Evolutionary conservation across 306 rosid species (phyloP), one percentile per base, ranked within the genome.

Genomic region (Castanospermum australe): DNA sequence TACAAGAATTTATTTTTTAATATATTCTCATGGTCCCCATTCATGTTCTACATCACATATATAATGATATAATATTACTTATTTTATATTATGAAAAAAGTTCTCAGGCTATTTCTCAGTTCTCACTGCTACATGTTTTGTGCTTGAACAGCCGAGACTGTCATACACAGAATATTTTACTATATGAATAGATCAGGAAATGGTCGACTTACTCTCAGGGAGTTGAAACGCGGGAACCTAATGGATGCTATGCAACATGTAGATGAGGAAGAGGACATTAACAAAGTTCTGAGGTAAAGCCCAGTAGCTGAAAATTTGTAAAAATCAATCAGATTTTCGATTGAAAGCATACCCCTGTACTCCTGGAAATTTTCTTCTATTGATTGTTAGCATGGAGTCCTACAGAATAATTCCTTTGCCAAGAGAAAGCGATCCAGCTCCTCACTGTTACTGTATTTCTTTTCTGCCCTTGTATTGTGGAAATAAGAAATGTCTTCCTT

Each of bases 251-350:
- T 88, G 92, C 89, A 41, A 48, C 92, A 88, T 81, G 84, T 82
- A 68, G 92, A 88, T 48, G 92, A 88, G 84, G 92, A 88, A 81
- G 92, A 88, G 61, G 92, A 88, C 67, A 88, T 88, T 36, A 88
- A 88, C 83, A 88, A 88, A 83, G 87, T 86, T 56, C 80, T 88
- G 88, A 86, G 89, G 92, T 88, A 87, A 83, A 64, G 18, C 50
- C 36, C 54, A 52, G 79, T 39, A 17, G 47, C 79, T 77, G 32
- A 65, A 13, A 44, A 35, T 64, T 30, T 70, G 12, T 65, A 73
- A 51, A 74, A 33, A 24, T 59, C 21, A 47, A 62, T 35, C 48
- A 7, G 30, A 15, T 57, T 70, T 82, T 75, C 4, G 11, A 12
- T 74, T 71, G 36, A 48, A 76, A 48, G 45, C 57, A 13, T 77